Conservation (phyloP, 176 grass and related monocot genomes). For the Hyparrhenia diplandra region DNA sequence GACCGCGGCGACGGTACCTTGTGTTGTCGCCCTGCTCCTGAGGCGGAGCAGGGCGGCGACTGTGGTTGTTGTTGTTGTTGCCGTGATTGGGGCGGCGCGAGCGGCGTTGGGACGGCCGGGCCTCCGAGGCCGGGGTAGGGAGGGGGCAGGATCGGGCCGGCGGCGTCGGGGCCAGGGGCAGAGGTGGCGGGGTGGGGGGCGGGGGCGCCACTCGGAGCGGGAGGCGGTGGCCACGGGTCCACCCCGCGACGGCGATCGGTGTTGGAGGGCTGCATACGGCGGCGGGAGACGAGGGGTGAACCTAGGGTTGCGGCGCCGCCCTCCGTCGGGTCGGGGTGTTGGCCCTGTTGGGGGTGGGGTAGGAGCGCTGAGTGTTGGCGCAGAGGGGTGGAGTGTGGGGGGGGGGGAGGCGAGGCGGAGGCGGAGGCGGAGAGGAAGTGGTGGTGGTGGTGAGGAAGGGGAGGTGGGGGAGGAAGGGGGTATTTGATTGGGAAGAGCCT, state of each 20-base stretch:
- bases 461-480: not conserved
- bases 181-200: not conserved
- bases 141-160: slow-evolving; percentile 9
- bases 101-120: not conserved
- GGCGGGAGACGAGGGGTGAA: not conserved
- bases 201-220: slow-evolving; percentile 56
- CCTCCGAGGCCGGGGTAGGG: not conserved
- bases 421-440: not conserved
- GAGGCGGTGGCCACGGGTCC: not conserved
- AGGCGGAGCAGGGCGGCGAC: not conserved
- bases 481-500: slow-evolving; percentile 47
- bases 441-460: not conserved
- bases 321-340: not conserved
- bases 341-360: not conserved
- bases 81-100: not conserved
- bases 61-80: not conserved
- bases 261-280: slow-evolving; percentile 27
- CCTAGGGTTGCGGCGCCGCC: not conserved
- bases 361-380: not conserved
- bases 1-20: not conserved
- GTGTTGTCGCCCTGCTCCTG: not conserved
- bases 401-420: not conserved
- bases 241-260: slow-evolving; percentile 36
- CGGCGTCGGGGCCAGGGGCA: not conserved
- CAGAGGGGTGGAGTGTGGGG: not conserved